Evolutionary conservation across 2,329 filamentous ascomycete species (phyloP).

Genomic region (Huntiella savannae): DNA sequence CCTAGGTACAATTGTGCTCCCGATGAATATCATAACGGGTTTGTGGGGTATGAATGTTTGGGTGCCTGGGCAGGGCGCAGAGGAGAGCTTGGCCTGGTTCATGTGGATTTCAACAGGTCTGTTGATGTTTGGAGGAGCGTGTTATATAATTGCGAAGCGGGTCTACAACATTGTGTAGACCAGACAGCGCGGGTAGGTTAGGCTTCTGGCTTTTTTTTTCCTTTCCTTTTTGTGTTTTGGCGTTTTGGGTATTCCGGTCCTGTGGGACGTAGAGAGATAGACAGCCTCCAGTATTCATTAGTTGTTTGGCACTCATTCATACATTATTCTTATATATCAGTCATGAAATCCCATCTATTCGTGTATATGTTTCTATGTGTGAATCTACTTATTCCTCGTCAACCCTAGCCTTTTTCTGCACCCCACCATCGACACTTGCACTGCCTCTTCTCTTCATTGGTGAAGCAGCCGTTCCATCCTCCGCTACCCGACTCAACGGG

Average conservation of each 20-base stretch:
- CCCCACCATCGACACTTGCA: neutral
- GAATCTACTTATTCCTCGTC: neutral
- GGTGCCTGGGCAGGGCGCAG: slow-evolving; percentile 77
- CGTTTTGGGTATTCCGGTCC: neutral
- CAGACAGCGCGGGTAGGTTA: slow-evolving; percentile 18
- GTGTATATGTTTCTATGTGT: no score
- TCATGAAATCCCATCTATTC: no score
- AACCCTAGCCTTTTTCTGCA: neutral
- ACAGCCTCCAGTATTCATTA: neutral
- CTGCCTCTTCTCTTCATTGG: slow-evolving; percentile 8
- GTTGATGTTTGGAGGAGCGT: slow-evolving; percentile 57
- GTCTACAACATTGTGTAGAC: slow-evolving; percentile 58
- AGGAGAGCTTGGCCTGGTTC: slow-evolving; percentile 59
- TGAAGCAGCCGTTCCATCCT: slow-evolving; percentile 1
- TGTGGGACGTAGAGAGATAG: no score
- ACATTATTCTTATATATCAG: no score
- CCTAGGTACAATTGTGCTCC: slow-evolving; percentile 85
- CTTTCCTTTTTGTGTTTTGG: neutral
- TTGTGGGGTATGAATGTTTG: slow-evolving; percentile 98
- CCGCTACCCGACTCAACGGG: slow-evolving; percentile 7
- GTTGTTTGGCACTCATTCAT: neutral
- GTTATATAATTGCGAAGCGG: slow-evolving; percentile 66
- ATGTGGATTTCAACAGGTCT: slow-evolving; percentile 55
- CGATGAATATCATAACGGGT: slow-evolving; percentile 98
- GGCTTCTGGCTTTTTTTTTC: neutral